Percentiles rank a stretch among this genome's conserved stretches.
These are phyloP conservation scores for Lactarius psammicola DNA, from an alignment of 768 basidiomycete species.

Conservation along the genomic window DNA sequence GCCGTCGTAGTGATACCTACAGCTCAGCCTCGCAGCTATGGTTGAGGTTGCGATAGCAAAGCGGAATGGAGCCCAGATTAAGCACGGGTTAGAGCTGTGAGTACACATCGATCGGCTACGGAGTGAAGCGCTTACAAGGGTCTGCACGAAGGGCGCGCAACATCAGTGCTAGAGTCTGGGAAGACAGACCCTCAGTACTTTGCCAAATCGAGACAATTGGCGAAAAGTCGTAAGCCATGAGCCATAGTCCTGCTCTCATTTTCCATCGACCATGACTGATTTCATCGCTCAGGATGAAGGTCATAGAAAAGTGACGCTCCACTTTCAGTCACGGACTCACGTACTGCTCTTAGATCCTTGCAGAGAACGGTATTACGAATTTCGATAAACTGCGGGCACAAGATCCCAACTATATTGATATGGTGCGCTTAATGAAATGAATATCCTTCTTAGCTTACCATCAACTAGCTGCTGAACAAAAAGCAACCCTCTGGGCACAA, in stretches of 20 bases:
- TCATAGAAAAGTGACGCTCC: constrained; percentile 30
- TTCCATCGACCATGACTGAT: neutral
- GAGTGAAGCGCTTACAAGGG: neutral
- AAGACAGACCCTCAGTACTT: constrained; percentile 79
- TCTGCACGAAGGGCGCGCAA: constrained; percentile 59
- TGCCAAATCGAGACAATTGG: constrained; percentile 89
- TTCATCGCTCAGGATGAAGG: constrained; percentile 29
- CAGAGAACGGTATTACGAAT: constrained; percentile 66
- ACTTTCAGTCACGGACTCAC: neutral
- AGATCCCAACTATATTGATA: constrained; percentile 60
- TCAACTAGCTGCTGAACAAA: constrained; percentile 24
- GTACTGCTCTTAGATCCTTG: constrained; percentile 55
- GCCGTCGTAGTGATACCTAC: neutral
- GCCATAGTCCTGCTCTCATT: neutral
- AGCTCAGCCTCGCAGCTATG: constrained; percentile 48
- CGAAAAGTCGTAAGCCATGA: constrained; percentile 73
- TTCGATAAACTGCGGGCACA: constrained; percentile 56
- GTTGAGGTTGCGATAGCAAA: constrained; percentile 73
- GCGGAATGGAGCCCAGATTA: constrained; percentile 62
- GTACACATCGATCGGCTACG: constrained; percentile 29
- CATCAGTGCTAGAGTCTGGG: constrained; percentile 86
- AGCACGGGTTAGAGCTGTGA: constrained; percentile 73
- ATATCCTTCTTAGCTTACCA: constrained; percentile 3
- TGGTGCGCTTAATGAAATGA: constrained; percentile 40
- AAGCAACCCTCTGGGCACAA: constrained; percentile 49